Evolutionary conservation across 768 basidiomycete genomes (phyloP).

Genomic region (Termitomyces sp.): DNA sequence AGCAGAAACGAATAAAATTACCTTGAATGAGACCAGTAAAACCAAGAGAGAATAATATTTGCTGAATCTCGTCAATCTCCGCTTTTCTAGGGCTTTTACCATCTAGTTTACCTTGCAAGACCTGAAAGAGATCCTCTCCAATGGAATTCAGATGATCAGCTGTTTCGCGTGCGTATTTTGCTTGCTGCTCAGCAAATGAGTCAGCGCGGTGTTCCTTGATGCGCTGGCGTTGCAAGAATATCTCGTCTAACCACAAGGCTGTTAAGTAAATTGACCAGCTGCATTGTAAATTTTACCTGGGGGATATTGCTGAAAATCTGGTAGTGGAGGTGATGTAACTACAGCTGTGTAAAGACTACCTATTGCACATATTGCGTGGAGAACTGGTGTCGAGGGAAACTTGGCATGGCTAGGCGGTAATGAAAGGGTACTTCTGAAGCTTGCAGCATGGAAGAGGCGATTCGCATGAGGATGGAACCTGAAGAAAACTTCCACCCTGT

Average conservation of each 20-base stretch:
- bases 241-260: slow-evolving; percentile 35
- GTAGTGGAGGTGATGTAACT: slow-evolving; percentile 49
- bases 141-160: slow-evolving; percentile 40
- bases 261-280: neutral
- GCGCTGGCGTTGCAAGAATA: slow-evolving; percentile 43
- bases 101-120: slow-evolving; percentile 50
- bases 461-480: slow-evolving; percentile 67
- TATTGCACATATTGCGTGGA: slow-evolving; percentile 85
- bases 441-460: slow-evolving; percentile 61
- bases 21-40: slow-evolving; percentile 72
- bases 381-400: slow-evolving; percentile 64
- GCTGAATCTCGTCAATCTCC: slow-evolving; percentile 30
- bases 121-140: slow-evolving; percentile 52
- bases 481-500: slow-evolving; percentile 72
- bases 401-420: slow-evolving; percentile 63
- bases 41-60: slow-evolving; percentile 60
- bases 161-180: slow-evolving; percentile 45
- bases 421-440: slow-evolving; percentile 58
- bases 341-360: slow-evolving; percentile 73
- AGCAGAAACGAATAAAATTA: slow-evolving; percentile 19
- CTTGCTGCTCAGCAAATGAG: slow-evolving; percentile 64
- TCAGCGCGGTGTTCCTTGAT: slow-evolving; percentile 40
- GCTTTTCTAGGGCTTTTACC: neutral
- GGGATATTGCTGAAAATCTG: slow-evolving; percentile 41
- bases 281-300: slow-evolving; percentile 27